These are phyloP conservation scores for Globisporangium cylindrosporum DNA, from an alignment of 352 stramenopile genomes.

Conservation along the genomic window DNA sequence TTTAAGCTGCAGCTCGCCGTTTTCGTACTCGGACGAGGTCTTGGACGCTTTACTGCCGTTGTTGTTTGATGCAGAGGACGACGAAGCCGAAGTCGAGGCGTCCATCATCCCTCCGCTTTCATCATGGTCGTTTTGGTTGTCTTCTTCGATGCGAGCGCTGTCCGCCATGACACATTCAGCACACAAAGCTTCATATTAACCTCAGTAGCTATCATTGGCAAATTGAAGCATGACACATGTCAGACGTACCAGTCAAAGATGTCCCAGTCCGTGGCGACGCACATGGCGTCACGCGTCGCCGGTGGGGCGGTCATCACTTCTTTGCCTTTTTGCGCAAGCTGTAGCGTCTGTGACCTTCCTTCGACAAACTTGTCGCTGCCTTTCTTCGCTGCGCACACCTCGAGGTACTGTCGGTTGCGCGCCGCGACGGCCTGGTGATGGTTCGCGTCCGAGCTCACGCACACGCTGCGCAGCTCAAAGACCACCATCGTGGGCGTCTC, in stretches of 20 bases:
- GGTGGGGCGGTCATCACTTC: conserved; percentile 80
- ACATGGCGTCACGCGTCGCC: conserved; percentile 67
- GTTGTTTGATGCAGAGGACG: conserved; percentile 2
- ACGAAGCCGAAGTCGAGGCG: background rate
- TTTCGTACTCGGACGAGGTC: conserved; percentile 24
- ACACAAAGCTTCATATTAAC: background rate
- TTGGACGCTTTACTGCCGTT: conserved; percentile 11
- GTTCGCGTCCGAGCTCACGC: conserved; percentile 53
- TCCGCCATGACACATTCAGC: no score
- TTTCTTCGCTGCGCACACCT: conserved; percentile 67
- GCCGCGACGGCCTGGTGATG: conserved; percentile 35
- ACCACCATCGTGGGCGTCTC: conserved; percentile 69
- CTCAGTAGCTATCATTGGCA: background rate
- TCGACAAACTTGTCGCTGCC: conserved; percentile 77
- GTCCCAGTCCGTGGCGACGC: conserved; percentile 80
- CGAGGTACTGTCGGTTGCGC: conserved; percentile 69
- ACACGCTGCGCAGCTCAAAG: conserved; percentile 64
- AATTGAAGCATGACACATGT: background rate
- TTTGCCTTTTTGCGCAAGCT: conserved; percentile 79
- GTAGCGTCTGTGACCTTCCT: conserved; percentile 60
- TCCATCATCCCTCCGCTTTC: conserved; percentile 16
- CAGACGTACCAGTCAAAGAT: conserved; percentile 70
- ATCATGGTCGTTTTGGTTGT: conserved; percentile 35
- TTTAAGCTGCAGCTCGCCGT: conserved; percentile 56
- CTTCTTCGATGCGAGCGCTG: conserved; percentile 32